A percentile compares a stretch with the other conserved stretches of the same genome.
phyloP scores from a whole-genome alignment of 164 flowering plant genomes.

The Amborella trichopoda region DNA sequence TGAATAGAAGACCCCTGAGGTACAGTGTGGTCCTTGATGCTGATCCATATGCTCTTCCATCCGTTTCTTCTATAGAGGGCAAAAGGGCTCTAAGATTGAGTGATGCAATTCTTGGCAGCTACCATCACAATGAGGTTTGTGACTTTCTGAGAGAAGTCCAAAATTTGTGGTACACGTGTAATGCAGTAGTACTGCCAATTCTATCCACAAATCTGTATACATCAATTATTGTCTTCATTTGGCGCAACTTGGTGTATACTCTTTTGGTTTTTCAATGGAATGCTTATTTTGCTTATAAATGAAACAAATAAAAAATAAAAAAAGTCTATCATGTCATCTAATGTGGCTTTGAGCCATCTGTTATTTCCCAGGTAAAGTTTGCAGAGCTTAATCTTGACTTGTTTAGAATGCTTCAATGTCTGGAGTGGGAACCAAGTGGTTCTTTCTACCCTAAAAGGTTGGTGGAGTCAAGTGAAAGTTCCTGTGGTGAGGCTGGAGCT shows the following conservation, averaged over 20 bases:
- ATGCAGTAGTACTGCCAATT: too few species aligned
- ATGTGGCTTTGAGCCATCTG: too few species aligned
- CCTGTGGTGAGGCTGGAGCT: slow-evolving; percentile 27
- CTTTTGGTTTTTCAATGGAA: too few species aligned
- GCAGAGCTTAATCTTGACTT: slow-evolving; percentile 78
- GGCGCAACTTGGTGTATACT: too few species aligned
- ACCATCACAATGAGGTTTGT: slow-evolving; percentile 74
- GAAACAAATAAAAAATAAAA: too few species aligned
- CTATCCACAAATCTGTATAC: too few species aligned
- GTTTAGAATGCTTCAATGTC: slow-evolving; percentile 85
- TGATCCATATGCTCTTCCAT: slow-evolving; percentile 43
- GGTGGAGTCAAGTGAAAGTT: slow-evolving; percentile 12
- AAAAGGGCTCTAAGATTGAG: slow-evolving; percentile 43
- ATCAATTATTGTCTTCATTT: too few species aligned
- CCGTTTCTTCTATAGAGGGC: slow-evolving; percentile 19
- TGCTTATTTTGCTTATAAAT: too few species aligned
- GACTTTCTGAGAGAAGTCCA: neutral
- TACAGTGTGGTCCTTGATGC: slow-evolving; percentile 68
- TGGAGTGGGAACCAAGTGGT: slow-evolving; percentile 97
- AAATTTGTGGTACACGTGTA: too few species aligned
- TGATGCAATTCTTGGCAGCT: slow-evolving; percentile 78
- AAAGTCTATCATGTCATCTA: too few species aligned
- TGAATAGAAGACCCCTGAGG: slow-evolving; percentile 82
- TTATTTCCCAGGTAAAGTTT: slow-evolving; percentile 69
- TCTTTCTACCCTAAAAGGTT: slow-evolving; percentile 47